A percentile compares a stretch with the other conserved stretches of the same genome.
Conservation (phyloP, 2,329 filamentous ascomycete species). For the Fusarium protoensiforme region DNA sequence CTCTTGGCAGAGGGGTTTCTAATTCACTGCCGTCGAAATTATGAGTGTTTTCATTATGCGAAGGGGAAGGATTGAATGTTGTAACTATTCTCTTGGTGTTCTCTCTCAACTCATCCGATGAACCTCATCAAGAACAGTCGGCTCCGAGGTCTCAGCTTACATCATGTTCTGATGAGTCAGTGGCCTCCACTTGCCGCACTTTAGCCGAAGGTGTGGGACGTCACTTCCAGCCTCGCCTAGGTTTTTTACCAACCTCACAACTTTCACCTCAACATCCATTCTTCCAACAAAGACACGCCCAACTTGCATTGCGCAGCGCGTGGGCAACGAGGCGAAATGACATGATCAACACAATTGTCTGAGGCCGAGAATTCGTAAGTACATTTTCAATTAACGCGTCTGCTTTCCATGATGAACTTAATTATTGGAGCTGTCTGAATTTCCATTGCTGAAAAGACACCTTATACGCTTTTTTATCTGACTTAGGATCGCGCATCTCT, state of each 20-base stretch:
- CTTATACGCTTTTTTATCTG: slow-evolving; percentile 67
- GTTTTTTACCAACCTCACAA: slow-evolving; percentile 25
- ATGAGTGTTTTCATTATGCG: background rate
- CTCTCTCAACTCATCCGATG: background rate
- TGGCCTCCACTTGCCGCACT: background rate
- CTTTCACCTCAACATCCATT: slow-evolving; percentile 16
- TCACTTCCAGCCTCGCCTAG: slow-evolving; percentile 16
- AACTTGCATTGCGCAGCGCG: slow-evolving; percentile 8
- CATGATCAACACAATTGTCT: background rate
- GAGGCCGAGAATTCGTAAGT: slow-evolving; percentile 38
- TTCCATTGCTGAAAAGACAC: slow-evolving; percentile 69
- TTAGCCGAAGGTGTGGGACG: slow-evolving; percentile 23
- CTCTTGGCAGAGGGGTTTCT: background rate
- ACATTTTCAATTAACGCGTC: background rate
- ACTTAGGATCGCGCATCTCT: slow-evolving; percentile 28
- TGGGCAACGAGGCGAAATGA: slow-evolving; percentile 15
- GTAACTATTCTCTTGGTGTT: background rate
- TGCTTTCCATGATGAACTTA: slow-evolving; percentile 57
- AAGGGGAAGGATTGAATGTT: background rate
- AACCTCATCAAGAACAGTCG: background rate
- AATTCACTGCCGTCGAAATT: background rate
- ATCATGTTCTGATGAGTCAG: slow-evolving; percentile 14
- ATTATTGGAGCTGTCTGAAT: slow-evolving; percentile 85
- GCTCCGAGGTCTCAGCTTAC: background rate
- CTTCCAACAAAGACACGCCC: slow-evolving; percentile 9